A percentile compares a stretch with the other conserved stretches of the same genome.
Evolutionary conservation across 2,329 filamentous ascomycete genomes (phyloP).

Genomic region (Fusarium chaquense): DNA sequence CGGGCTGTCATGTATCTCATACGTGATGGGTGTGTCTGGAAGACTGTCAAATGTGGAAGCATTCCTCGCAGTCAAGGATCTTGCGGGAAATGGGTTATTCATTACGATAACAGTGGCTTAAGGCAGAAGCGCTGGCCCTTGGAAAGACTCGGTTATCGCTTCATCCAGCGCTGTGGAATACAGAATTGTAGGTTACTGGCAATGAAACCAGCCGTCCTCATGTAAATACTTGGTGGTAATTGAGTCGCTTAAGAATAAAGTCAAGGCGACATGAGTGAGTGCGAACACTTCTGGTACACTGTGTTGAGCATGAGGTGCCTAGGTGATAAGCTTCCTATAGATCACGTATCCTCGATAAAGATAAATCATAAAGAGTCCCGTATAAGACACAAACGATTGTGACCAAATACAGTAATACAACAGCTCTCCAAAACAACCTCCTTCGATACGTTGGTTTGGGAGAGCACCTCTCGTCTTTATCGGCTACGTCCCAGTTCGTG

Average conservation of each 20-base stretch:
- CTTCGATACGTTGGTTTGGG: not conserved
- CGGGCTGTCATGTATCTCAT: not conserved
- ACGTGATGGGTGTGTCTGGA: not conserved
- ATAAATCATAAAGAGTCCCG: not conserved
- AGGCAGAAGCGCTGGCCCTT: not conserved
- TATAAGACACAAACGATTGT: not conserved
- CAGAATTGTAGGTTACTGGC: not conserved
- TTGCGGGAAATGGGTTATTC: not conserved
- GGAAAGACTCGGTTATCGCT: not conserved
- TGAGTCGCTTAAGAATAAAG: not conserved
- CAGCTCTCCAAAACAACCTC: no score
- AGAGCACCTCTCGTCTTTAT: not conserved
- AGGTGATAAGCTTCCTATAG: not conserved
- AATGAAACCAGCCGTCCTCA: not conserved
- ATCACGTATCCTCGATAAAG: not conserved
- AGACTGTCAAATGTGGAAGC: not conserved
- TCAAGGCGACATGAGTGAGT: not conserved
- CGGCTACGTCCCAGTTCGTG: not conserved
- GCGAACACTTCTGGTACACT: conserved; percentile 3
- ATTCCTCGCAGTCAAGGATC: not conserved
- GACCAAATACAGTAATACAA: not conserved
- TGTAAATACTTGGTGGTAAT: not conserved
- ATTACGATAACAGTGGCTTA: not conserved
- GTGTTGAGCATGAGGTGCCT: not conserved
- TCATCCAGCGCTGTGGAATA: not conserved